Percentiles rank a stretch among this genome's conserved stretches.
Conservation (phyloP, 331 rosid genomes). For the Quercus lobata region DNA sequence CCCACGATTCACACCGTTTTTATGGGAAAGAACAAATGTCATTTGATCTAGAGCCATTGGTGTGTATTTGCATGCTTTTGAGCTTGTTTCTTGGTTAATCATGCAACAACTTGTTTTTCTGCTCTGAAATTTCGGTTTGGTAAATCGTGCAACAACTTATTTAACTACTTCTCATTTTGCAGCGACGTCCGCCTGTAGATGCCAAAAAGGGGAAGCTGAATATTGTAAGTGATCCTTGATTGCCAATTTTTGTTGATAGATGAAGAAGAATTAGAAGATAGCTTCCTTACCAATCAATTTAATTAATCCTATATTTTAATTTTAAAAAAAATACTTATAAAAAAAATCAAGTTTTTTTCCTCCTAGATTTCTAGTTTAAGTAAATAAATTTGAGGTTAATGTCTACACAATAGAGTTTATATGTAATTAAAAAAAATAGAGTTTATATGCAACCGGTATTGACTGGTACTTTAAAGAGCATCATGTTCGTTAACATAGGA, state of each 20-base stretch:
- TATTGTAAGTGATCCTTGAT: slow-evolving; percentile 51
- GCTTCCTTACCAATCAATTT: background rate
- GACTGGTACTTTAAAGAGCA: background rate
- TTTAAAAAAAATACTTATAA: no score
- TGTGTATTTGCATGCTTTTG: background rate
- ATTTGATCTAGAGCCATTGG: background rate
- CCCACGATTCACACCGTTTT: background rate
- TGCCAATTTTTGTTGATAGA: slow-evolving; percentile 3
- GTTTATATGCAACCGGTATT: background rate
- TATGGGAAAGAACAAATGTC: background rate
- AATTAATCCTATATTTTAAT: background rate
- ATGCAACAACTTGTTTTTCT: slow-evolving; percentile 14
- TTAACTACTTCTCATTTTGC: slow-evolving; percentile 41
- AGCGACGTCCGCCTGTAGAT: slow-evolving; percentile 96
- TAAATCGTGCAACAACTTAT: background rate
- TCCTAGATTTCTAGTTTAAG: slow-evolving; percentile 3
- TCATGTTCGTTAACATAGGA: background rate
- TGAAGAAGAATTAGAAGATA: background rate
- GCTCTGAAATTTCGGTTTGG: slow-evolving; percentile 15
- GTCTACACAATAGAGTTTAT: background rate
- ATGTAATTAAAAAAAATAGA: no score
- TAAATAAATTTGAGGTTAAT: background rate
- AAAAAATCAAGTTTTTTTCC: background rate
- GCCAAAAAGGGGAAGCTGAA: slow-evolving; percentile 75
- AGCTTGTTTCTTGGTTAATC: background rate